These are phyloP conservation scores for Suhomyces anneliseae DNA, from an alignment of 1,139 yeast species.

Conservation along the genomic window DNA sequence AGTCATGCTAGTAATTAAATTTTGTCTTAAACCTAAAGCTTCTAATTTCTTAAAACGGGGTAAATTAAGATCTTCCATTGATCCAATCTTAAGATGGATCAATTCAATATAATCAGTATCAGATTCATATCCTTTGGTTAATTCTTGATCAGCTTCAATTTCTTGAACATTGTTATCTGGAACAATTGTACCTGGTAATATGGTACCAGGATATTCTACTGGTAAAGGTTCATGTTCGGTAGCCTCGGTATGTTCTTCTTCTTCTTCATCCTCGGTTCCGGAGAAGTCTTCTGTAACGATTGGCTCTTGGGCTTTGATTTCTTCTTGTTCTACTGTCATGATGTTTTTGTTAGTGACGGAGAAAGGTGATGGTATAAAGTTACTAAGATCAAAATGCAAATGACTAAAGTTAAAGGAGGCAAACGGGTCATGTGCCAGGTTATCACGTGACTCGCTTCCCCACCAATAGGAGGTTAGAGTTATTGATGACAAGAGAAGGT, in stretches of 20 bases:
- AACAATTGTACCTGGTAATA: slow-evolving; percentile 56
- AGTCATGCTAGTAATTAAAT: slow-evolving; percentile 69
- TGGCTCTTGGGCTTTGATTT: not conserved
- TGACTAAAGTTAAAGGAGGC: not conserved
- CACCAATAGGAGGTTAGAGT: not conserved
- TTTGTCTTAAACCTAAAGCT: slow-evolving; percentile 77
- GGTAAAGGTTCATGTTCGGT: slow-evolving; percentile 35
- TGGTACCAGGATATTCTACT: slow-evolving; percentile 46
- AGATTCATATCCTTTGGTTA: slow-evolving; percentile 59
- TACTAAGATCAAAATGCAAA: not conserved
- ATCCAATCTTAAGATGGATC: slow-evolving; percentile 72
- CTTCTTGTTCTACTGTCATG: not conserved
- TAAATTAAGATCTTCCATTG: slow-evolving; percentile 66
- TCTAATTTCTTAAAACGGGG: slow-evolving; percentile 58
- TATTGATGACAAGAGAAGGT: not conserved
- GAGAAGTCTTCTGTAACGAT: slow-evolving; percentile 9
- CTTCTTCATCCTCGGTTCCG: slow-evolving; percentile 22
- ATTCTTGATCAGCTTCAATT: slow-evolving; percentile 53
- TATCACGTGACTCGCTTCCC: not conserved
- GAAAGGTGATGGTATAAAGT: too few relatives aligned
- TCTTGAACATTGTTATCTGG: slow-evolving; percentile 48
- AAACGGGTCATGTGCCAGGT: not conserved
- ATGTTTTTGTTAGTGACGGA: too few relatives aligned
- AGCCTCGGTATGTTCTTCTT: slow-evolving; percentile 24
- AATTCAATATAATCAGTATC: slow-evolving; percentile 73